Conservation (phyloP, 176 grass and related monocot genomes). For the Thinopyrum elongatum region DNA sequence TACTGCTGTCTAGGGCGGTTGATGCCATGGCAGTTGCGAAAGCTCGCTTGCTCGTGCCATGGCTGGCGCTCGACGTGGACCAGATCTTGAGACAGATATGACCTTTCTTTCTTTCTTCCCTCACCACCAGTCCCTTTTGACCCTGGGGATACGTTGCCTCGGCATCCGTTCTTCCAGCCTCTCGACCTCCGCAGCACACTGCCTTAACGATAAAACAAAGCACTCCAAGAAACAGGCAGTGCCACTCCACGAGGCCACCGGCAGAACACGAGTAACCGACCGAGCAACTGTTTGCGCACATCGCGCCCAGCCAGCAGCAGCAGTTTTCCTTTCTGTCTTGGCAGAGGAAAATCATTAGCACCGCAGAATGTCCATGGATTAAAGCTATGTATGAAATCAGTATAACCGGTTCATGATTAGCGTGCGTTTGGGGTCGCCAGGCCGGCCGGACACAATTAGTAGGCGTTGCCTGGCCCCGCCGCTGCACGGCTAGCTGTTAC, state of each 20-base stretch:
- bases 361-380: neutral
- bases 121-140: neutral
- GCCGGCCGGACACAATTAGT: neutral
- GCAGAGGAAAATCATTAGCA: neutral
- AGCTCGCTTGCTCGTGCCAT: too few relatives aligned
- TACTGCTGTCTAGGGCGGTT: too few relatives aligned
- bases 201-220: neutral
- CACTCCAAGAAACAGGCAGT: neutral
- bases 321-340: neutral
- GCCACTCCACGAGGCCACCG: too few relatives aligned
- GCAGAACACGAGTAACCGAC: neutral
- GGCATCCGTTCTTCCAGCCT: neutral
- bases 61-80: neutral
- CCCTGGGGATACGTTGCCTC: constrained; percentile 3
- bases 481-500: neutral
- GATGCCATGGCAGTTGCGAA: too few relatives aligned
- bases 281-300: neutral
- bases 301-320: neutral
- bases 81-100: neutral
- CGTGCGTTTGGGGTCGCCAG: neutral
- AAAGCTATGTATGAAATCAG: neutral
- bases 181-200: neutral
- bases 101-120: neutral
- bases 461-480: neutral
- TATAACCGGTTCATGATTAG: neutral